A percentile compares a stretch with the other conserved stretches of the same genome.
These are phyloP conservation scores for Arthrobotrys musiformis DNA, from an alignment of 2,329 filamentous ascomycete species.

Conservation along the genomic window DNA sequence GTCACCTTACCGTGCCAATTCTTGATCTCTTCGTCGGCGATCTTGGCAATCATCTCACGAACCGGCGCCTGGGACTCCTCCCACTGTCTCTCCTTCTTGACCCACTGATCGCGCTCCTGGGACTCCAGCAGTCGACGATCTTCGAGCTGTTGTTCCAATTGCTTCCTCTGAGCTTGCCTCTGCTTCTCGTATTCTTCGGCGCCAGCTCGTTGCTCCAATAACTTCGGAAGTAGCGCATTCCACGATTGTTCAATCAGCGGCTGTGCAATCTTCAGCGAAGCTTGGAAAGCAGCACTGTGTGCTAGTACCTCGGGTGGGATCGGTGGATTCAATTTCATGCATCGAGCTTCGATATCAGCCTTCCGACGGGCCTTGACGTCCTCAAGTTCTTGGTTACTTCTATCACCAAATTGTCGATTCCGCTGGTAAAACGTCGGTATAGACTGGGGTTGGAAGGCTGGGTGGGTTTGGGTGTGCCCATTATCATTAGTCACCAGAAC, in stretches of 20 bases:
- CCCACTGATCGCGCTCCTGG: constrained; percentile 68
- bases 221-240: constrained; percentile 74
- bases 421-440: constrained; percentile 51
- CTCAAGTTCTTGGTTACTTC: constrained; percentile 72
- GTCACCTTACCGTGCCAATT: constrained; percentile 74
- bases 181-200: constrained; percentile 71
- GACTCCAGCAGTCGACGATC: constrained; percentile 66
- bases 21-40: constrained; percentile 77
- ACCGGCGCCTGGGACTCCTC: constrained; percentile 76
- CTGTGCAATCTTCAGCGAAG: constrained; percentile 75
- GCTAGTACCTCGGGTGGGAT: constrained; percentile 72
- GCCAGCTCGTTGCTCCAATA: constrained; percentile 73
- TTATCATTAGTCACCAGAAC: constrained; percentile 43
- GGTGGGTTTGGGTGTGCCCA: neutral
- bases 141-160: constrained; percentile 61
- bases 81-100: constrained; percentile 75
- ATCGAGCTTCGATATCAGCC: constrained; percentile 77
- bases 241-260: constrained; percentile 76
- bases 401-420: constrained; percentile 62
- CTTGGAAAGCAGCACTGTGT: constrained; percentile 79
- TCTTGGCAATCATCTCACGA: constrained; percentile 72
- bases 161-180: constrained; percentile 64
- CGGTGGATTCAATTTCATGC: constrained; percentile 73
- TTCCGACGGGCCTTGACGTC: constrained; percentile 73
- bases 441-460: constrained; percentile 40